Base-by-base conservation (phyloP, 148 eudicot species). In the Simmondsia chinensis region DNA sequence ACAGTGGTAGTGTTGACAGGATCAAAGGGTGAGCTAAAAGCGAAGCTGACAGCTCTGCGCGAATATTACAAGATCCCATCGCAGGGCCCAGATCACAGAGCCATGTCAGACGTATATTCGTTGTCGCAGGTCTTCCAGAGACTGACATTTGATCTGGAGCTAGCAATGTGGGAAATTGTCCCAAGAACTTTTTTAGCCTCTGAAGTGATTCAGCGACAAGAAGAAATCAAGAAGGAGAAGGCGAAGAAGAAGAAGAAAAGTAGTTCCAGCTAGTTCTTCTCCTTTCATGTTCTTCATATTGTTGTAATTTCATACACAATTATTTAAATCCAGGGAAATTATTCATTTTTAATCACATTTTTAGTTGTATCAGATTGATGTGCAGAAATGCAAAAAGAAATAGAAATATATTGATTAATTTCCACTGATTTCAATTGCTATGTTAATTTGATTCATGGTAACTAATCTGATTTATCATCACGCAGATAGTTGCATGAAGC, bases 31-130 rank as follows among this genome's bases (percentile, higher is more conserved):
- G 46, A 48, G 32, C 15, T 56, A 5, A 70, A 43, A 30, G 44
- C 21, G 23, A 31, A 69, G 0, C 46, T 74, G 52, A 66, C 68
- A 56, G 77, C 70, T 30, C 91, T 88, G 30, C 56, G 77, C 1
- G 70, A 78, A 57, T 38, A 70, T 50, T 88, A 68, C 58, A 52
- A 57, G n/a, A 64, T 83, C 30, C 50, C 62, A 9, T 33, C 51
- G 55, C 50, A 24, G 21, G 91, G 91, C 23, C 20, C 73, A 14
- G 87, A 91, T 23, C 97, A 88, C 52, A 73, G 94, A 69, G 97
- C 97, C 36, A 63, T 80, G 73, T 46, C 94, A 2, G 97, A 88
- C 25, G 97, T 78, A 32, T 39, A 55, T 46, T 22, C 47, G 1
- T 60, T 88, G 52, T 50, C 91, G 14, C 18, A 58, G 39, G 54